Evolutionary conservation across 1,284 basidiomycete species (phyloP), one percentile per base, ranked within the genome.

Genomic region (Mycena citricolor): DNA sequence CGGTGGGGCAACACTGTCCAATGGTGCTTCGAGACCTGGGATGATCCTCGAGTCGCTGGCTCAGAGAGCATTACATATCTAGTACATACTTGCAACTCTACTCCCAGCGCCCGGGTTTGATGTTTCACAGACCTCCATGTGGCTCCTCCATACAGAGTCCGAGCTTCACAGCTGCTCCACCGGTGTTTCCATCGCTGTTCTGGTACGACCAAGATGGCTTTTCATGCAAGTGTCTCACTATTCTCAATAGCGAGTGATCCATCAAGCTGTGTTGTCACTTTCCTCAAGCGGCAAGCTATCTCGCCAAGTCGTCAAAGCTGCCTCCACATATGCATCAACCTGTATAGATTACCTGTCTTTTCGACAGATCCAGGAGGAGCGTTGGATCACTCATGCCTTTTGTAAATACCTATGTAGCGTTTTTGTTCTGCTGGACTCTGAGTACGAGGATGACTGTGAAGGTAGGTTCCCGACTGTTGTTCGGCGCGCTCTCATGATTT

Each of bases 1-100:
- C 62, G 62, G 46, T 85, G 78, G 75, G 75, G 77, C 22, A 48
- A 66, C 12, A 61, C 71, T 4, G 57, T 82, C 4, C 69, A 73
- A 3, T 86, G 84, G 82, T 69, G 69, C 44, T 88, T 85, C 83
- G 59, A 57, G n/a, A 61, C 70, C 8, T 86, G 82, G 80, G 58
- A 63, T 32, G 83, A 86, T 55, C 64, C 68, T 41, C 68, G 76
- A 24, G 57, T 67, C 24, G 66, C 71, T 19, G 62, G 76, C 32
- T 64, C 71, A 3, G 80, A 82, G 41, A 64, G 64, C 13, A 66
- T 83, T 23, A 62, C 69, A 8, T 60, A 60, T 40, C 52, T 83
- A 47, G 85, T 86, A 47, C 49, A 73, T 57, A 20, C 20, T 13
- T 39, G 8, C 39, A 16, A 26, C n/a, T 28, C 22, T 17, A 20